Evolutionary conservation across 768 basidiomycete species (phyloP).

Genomic region (Pluteus cervinus): DNA sequence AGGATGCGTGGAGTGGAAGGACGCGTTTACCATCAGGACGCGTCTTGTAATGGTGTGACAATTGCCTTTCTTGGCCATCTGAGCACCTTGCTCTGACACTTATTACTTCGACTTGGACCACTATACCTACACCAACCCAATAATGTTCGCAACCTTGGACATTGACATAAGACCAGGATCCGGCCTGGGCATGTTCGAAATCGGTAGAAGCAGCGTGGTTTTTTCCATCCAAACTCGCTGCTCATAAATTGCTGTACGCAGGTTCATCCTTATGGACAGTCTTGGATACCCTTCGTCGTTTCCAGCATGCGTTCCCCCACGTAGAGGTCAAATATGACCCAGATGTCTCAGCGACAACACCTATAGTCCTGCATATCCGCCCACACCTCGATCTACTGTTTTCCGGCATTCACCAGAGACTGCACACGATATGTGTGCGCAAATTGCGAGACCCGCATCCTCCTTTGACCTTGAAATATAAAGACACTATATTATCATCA

Average conservation of each 20-base stretch:
- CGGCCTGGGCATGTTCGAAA: slow-evolving; percentile 73
- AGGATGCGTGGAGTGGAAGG: slow-evolving; percentile 4
- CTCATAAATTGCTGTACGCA: slow-evolving; percentile 18
- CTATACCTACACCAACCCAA: slow-evolving; percentile 1
- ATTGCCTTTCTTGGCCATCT: not conserved
- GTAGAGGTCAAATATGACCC: slow-evolving; percentile 82
- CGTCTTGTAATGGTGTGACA: not conserved
- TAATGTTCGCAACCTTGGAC: slow-evolving; percentile 66
- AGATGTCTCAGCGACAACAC: slow-evolving; percentile 62
- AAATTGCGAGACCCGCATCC: slow-evolving; percentile 63
- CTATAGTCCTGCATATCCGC: slow-evolving; percentile 70
- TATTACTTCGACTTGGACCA: not conserved
- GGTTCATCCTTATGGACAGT: slow-evolving; percentile 77
- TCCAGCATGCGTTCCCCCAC: slow-evolving; percentile 69
- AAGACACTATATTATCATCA: slow-evolving; percentile 56
- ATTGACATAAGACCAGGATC: slow-evolving; percentile 71
- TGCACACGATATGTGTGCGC: slow-evolving; percentile 72
- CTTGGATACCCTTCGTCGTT: slow-evolving; percentile 58
- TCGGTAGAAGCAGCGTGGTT: slow-evolving; percentile 36
- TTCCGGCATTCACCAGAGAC: slow-evolving; percentile 70
- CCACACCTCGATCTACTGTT: slow-evolving; percentile 85
- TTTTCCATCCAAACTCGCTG: slow-evolving; percentile 1
- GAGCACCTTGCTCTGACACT: not conserved
- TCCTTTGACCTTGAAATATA: slow-evolving; percentile 64
- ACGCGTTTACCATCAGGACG: not conserved